phyloP scores from a whole-genome alignment of 139 green algal species.

The Tetratostichococcus sp. region DNA sequence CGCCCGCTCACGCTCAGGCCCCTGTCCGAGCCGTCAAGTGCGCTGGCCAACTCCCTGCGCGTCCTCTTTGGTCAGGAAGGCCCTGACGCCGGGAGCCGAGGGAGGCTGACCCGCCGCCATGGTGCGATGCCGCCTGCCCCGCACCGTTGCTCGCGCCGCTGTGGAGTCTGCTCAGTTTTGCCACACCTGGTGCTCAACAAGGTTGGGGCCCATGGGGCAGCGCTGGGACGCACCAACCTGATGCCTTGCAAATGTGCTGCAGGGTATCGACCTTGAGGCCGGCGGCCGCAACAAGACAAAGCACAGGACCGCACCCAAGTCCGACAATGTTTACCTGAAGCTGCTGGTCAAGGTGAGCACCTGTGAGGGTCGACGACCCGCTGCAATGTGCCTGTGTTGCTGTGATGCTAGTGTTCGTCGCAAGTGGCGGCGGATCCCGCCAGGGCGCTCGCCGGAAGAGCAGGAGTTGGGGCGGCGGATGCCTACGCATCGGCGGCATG shows the following conservation, averaged over 20 bases:
- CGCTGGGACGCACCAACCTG: neutral
- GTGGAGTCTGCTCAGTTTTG: neutral
- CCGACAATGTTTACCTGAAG: slow-evolving; percentile 98
- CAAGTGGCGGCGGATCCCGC: no score
- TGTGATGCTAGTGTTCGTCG: no score
- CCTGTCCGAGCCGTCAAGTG: no score
- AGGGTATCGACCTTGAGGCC: slow-evolving; percentile 97
- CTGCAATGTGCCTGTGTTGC: no score
- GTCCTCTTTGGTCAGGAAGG: no score
- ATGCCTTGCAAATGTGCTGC: slow-evolving; percentile 5
- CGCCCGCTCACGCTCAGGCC: no score
- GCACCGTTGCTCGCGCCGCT: no score
- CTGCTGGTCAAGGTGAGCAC: slow-evolving; percentile 95
- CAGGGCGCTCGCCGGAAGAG: no score
- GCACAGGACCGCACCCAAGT: slow-evolving; percentile 86
- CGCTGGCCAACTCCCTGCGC: no score
- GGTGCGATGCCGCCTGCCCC: neutral
- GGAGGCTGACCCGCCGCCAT: neutral
- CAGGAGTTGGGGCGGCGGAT: no score
- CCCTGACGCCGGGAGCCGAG: no score
- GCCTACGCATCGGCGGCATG: no score
- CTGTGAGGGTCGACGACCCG: neutral
- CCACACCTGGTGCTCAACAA: neutral
- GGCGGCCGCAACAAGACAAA: slow-evolving; percentile 94
- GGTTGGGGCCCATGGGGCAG: neutral